These are phyloP conservation scores for Laetiporus sulphureus DNA, from an alignment of 1,284 basidiomycete genomes.

Conservation along the genomic window DNA sequence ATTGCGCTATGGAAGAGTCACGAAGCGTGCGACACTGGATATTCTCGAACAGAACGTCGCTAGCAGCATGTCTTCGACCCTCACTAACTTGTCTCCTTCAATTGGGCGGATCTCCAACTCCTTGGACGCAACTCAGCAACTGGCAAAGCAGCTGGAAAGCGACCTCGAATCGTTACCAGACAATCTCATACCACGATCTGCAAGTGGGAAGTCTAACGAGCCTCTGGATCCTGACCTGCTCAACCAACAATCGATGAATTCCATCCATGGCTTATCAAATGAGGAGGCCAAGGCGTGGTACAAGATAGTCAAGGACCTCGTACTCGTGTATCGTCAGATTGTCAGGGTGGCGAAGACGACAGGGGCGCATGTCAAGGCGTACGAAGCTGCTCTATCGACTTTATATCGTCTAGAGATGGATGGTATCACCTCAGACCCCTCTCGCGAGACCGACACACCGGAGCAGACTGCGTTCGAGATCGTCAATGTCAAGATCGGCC, in stretches of 20 bases:
- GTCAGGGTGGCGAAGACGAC: conserved; percentile 34
- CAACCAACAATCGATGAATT: conserved; percentile 9
- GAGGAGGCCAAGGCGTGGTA: conserved; percentile 33
- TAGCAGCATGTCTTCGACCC: conserved; percentile 36
- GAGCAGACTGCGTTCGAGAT: conserved; percentile 38
- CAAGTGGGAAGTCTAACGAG: conserved; percentile 6
- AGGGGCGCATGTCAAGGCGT: conserved; percentile 45
- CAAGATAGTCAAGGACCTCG: conserved; percentile 25
- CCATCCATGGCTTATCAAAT: conserved; percentile 8
- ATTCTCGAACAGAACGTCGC: conserved; percentile 60
- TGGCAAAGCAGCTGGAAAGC: conserved; percentile 8
- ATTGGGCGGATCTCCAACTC: conserved; percentile 6
- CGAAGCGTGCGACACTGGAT: conserved; percentile 55
- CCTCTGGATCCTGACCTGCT: conserved; percentile 6
- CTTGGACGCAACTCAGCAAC: conserved; percentile 5
- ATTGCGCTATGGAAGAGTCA: conserved; percentile 51
- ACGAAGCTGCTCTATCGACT: conserved; percentile 43
- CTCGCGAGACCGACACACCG: conserved; percentile 29
- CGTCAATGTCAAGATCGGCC: conserved; percentile 42
- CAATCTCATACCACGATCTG: neutral
- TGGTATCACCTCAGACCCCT: conserved; percentile 26
- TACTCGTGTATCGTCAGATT: conserved; percentile 31
- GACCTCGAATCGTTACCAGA: neutral
- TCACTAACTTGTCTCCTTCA: conserved; percentile 9
- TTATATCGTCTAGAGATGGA: conserved; percentile 43